Evolutionary conservation across 179 eudicot species (phyloP).

Genomic region (Camellia oleifera): DNA sequence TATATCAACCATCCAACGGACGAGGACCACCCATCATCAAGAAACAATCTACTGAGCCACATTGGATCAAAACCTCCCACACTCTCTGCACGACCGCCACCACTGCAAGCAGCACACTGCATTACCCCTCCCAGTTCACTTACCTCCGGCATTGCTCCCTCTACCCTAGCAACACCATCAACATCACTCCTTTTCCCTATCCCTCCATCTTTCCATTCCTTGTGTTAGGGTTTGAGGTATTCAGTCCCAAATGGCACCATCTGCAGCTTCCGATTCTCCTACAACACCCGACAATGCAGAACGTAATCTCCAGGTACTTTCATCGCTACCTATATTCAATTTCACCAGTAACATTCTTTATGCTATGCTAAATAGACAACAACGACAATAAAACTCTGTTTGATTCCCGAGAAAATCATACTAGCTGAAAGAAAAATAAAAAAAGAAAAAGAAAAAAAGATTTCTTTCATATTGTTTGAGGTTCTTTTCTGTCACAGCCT

Average conservation of each 20-base stretch:
- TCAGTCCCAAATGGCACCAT: slow-evolving; percentile 14
- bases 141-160: no score
- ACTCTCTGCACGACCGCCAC: no score
- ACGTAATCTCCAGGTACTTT: slow-evolving; percentile 30
- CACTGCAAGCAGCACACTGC: no score
- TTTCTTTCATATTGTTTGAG: not conserved
- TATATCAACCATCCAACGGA: no score
- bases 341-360: not conserved
- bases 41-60: no score
- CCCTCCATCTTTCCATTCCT: no score
- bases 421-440: not conserved
- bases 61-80: no score
- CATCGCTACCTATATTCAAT: not conserved
- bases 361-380: not conserved
- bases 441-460: not conserved
- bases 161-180: no score
- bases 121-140: no score
- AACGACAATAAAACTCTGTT: not conserved
- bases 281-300: slow-evolving; percentile 19
- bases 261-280: slow-evolving; percentile 10
- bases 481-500: slow-evolving; percentile 34
- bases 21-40: no score
- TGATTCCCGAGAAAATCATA: not conserved
- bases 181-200: no score
- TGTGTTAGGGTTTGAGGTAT: not conserved